Base-by-base conservation (phyloP, 2,329 filamentous ascomycete genomes). In the Fusarium chaquense region DNA sequence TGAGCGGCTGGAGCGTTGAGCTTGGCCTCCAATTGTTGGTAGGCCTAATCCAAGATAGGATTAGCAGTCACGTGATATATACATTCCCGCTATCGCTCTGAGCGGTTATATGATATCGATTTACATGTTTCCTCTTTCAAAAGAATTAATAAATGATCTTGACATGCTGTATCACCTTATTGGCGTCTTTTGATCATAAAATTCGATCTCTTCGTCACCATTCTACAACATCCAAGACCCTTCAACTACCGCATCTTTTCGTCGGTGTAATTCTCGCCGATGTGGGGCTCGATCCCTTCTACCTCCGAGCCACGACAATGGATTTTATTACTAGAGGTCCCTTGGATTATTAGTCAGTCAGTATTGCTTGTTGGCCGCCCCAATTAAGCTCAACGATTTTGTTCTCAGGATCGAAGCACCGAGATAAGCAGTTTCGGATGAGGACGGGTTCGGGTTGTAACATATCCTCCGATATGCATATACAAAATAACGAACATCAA, bases 1-100 rank as follows among this genome's bases (percentile, higher is more conserved):
- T 80, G 80, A 81, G 81, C 52, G 62, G 59, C 36, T 33, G 61
- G 80, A 78, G 79, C 75, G 77, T 80, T 79, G 78, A 80, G 79
- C 75, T 78, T 73, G 47, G 73, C 73, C n/a, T 63, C 50, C 50
- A 63, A 63, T 78, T 80, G 79, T 82, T 81, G 80, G 76, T 76
- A 65, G 62, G 61, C 58, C 79, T 81, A 82, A 65, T 40, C 77
- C 69, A 12, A 11, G 69, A 59, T 10, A 15, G 67, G 65, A 15
- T 59, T 80, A 77, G 78, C 3, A 0, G 0, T 10, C 73, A 75
- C 73, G 73, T 75, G 73, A 74, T 46, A 33, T 41, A 3, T 52
- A 61, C 49, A 43, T 63, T 28, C 32, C 40, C 24, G 10, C 24
- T 0, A 9, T 22, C 20, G 28, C 22, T 54, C 49, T 12, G 9